These are phyloP conservation scores for Musa itinerans DNA, from an alignment of 176 grass and related monocot genomes.

Conservation along the genomic window DNA sequence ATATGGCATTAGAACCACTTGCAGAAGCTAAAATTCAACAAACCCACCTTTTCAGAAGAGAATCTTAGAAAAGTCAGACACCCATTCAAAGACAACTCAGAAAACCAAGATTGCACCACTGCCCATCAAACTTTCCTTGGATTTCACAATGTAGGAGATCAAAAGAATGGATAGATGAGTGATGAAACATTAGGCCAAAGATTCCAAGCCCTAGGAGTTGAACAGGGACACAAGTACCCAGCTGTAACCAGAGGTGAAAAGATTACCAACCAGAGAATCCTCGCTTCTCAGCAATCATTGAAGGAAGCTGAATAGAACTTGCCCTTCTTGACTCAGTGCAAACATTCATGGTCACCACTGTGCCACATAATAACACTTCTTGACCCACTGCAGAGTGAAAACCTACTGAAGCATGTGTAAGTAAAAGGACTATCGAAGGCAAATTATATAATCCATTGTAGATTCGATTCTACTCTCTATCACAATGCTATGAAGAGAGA, in stretches of 20 bases:
- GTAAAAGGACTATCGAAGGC: too few species aligned
- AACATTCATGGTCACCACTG: not conserved
- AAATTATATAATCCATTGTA: too few species aligned
- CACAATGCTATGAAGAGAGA: too few species aligned
- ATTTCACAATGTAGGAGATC: too few species aligned
- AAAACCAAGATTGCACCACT: not conserved
- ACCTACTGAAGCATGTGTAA: not conserved
- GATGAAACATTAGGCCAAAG: not conserved
- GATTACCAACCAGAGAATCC: not conserved
- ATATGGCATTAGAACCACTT: not conserved
- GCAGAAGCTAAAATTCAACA: too few species aligned
- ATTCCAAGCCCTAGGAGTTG: slow-evolving; percentile 6
- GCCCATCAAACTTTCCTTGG: too few species aligned
- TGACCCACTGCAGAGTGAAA: slow-evolving; percentile 14
- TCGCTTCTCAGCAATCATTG: not conserved
- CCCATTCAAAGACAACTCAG: too few species aligned
- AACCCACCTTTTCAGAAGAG: too few species aligned
- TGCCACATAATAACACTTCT: slow-evolving; percentile 9
- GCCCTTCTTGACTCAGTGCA: not conserved
- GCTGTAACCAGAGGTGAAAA: slow-evolving; percentile 35
- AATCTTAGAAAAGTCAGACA: too few species aligned
- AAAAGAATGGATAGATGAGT: too few species aligned
- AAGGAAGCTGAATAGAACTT: not conserved
- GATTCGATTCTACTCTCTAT: too few species aligned
- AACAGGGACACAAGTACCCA: slow-evolving; percentile 13